phyloP scores from a whole-genome alignment of 2,329 filamentous ascomycete genomes.

The Colletotrichum ledebouriae region DNA sequence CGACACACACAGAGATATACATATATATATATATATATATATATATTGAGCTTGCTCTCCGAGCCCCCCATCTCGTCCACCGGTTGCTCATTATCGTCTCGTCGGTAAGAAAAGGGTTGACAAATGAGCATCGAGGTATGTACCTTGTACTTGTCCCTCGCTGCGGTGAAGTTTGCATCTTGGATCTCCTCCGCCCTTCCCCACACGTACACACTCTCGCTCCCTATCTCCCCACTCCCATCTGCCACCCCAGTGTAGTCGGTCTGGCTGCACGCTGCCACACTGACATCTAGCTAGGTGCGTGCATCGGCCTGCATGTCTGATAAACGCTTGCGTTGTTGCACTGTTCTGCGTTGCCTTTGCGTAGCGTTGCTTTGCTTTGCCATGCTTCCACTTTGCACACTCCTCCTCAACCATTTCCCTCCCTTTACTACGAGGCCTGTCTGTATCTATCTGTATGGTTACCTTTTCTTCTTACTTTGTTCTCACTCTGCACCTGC shows the following conservation, averaged over 20 bases:
- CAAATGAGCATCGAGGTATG: constrained; percentile 37
- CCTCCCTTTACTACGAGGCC: neutral
- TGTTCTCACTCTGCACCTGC: constrained; percentile 26
- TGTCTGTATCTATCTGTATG: neutral
- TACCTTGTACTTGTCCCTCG: constrained; percentile 22
- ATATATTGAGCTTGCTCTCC: constrained; percentile 23
- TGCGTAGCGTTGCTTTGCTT: constrained; percentile 23
- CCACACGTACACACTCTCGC: neutral
- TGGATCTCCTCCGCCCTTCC: constrained; percentile 2
- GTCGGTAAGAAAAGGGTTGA: constrained; percentile 12
- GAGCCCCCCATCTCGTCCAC: neutral
- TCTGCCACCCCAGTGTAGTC: constrained; percentile 38
- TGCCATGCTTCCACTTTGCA: constrained; percentile 21
- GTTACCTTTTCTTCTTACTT: constrained; percentile 13
- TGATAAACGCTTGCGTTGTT: constrained; percentile 39
- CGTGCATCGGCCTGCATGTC: constrained; percentile 40
- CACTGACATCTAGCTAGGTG: constrained; percentile 37
- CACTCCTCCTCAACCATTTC: constrained; percentile 10
- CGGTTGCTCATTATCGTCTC: neutral
- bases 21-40: constrained; percentile 41
- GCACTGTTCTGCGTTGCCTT: constrained; percentile 14
- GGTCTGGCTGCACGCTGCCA: constrained; percentile 40
- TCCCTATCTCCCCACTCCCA: constrained; percentile 12
- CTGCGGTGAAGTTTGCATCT: constrained; percentile 2
- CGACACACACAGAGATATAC: neutral